phyloP scores from a whole-genome alignment of 805 yeast species.

The Myxozyma nipponensis region DNA sequence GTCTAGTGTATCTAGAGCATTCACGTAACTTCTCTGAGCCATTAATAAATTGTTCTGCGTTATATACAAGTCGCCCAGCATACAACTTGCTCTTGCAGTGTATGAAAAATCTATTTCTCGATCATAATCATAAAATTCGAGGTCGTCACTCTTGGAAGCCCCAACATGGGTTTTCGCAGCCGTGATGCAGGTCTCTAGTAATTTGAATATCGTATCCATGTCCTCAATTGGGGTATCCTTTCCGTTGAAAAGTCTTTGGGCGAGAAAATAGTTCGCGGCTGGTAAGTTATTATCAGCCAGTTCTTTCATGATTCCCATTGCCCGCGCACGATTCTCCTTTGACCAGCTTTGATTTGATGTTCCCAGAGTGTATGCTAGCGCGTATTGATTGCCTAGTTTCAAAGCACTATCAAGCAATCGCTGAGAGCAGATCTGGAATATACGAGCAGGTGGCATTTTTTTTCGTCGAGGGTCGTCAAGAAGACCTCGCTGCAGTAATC shows the following conservation, averaged over 20 bases:
- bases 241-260: background rate
- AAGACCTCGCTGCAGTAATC: constrained; percentile 16
- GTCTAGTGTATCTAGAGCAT: constrained; percentile 6
- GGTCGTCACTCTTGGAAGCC: constrained; percentile 4
- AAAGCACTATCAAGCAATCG: background rate
- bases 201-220: constrained; percentile 3
- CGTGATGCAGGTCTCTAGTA: constrained; percentile 6
- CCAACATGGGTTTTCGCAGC: constrained; percentile 24
- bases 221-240: background rate
- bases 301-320: constrained; percentile 2
- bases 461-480: constrained; percentile 7
- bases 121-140: constrained; percentile 18
- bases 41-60: constrained; percentile 1
- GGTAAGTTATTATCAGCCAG: constrained; percentile 18
- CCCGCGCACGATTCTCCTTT: constrained; percentile 1
- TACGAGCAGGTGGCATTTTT: background rate
- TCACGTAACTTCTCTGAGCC: constrained; percentile 9
- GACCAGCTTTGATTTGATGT: background rate
- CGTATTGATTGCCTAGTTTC: constrained; percentile 6
- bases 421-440: background rate
- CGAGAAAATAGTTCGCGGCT: constrained; percentile 14
- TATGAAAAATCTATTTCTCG: constrained; percentile 18
- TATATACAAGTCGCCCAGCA: constrained; percentile 14
- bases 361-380: constrained; percentile 3
- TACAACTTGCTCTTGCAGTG: constrained; percentile 10